Evolutionary conservation across 1,139 yeast species (phyloP), one percentile per base, ranked within the genome.

Genomic region (Suhomyces coccinellae): DNA sequence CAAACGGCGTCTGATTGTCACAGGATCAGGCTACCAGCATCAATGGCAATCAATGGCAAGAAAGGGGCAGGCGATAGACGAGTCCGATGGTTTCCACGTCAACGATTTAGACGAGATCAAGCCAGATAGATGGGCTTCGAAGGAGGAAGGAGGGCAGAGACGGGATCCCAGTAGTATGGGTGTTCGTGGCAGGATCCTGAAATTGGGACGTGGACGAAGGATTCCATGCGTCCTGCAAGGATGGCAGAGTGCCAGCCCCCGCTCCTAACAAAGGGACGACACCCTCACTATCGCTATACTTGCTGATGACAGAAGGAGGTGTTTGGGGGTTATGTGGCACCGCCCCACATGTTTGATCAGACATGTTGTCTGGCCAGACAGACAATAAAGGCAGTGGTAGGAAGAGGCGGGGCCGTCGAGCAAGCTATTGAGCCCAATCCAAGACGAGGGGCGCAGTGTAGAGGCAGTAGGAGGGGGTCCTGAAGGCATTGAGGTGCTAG

Each of bases 261-360:
- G 29, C 20, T 7, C 5, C 9, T 26, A 11, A 11, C 24, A 14
- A 14, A 33, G 15, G 13, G 13, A 10, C 15, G 16, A 14, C 7
- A 35, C 43, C 43, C 31, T 35, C 35, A 35, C 43, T 40, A 40
- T 35, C 39, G 35, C 32, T 26, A 40, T 12, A 12, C 3, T 34
- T 34, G 35, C 43, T 40, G n/a, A 6, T 4, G 6, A 17, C 20
- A 17, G 20, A 17, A 17, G 20, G 20, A 17, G 20, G 20, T 17
- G 20, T 17, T 17, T 17, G 20, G 5, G 4, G 20, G 20, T 17
- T 17, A 17, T 17, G 20, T 17, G 20, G 5, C 20, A 17, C 20
- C 6, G 20, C 20, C 5, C 4, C 5, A 17, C 20, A 17, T 17
- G 20, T 17, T 17, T 17, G 20, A 17, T 17, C 20, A 17, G 20